A percentile compares a stretch with the other conserved stretches of the same genome.
Evolutionary conservation across 2,329 filamentous ascomycete species (phyloP).

Genomic region (Pseudohalonectria lignicola): DNA sequence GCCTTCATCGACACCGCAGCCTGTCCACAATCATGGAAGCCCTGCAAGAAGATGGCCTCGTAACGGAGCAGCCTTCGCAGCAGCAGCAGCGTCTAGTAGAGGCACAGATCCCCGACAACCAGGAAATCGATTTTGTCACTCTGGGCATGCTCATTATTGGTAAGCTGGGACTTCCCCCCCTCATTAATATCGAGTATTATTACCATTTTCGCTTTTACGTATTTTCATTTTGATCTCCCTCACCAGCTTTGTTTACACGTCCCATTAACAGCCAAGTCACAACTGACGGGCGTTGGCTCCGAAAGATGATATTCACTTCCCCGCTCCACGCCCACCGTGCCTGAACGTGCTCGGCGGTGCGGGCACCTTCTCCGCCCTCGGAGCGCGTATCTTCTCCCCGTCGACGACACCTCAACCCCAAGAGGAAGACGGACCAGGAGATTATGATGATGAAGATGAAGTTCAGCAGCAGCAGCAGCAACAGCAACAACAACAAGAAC

Average conservation of each 20-base stretch:
- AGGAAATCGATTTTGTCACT: slow-evolving; percentile 54
- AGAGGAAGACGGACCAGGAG: too few relatives aligned
- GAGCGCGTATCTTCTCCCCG: slow-evolving; percentile 79
- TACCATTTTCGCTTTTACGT: too few relatives aligned
- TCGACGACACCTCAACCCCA: too few relatives aligned
- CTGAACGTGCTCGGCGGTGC: slow-evolving; percentile 78
- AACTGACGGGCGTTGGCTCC: too few relatives aligned
- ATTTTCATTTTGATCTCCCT: slow-evolving; percentile 3
- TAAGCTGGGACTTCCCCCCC: slow-evolving; percentile 21
- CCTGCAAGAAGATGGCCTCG: neutral
- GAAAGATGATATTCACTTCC: slow-evolving; percentile 93
- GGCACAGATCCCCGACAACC: slow-evolving; percentile 14
- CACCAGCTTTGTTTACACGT: neutral
- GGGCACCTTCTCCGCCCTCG: slow-evolving; percentile 76
- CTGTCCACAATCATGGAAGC: neutral
- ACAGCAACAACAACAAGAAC: too few relatives aligned
- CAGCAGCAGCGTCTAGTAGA: too few relatives aligned
- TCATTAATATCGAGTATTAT: neutral
- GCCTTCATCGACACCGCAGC: too few relatives aligned
- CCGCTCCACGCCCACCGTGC: slow-evolving; percentile 55
- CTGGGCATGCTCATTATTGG: slow-evolving; percentile 67
- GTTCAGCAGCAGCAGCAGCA: too few relatives aligned
- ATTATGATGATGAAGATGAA: too few relatives aligned
- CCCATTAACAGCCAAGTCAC: too few relatives aligned
- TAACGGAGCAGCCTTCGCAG: neutral